phyloP scores from a whole-genome alignment of 495 filamentous ascomycete genomes.

The Friedmanniomyces simplex region DNA sequence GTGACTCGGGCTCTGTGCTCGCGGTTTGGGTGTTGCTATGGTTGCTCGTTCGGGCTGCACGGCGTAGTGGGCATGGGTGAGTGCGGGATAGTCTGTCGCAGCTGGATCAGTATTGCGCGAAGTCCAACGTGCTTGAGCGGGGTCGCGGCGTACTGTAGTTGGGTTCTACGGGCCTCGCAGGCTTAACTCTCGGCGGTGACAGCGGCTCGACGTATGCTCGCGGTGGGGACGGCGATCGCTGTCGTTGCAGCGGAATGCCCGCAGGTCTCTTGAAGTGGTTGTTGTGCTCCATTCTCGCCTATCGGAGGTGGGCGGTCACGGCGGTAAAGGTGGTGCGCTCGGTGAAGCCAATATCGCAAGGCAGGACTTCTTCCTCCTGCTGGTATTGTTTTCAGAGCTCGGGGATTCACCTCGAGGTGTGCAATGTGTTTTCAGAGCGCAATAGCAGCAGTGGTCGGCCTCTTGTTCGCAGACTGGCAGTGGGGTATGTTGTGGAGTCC shows the following conservation, averaged over 20 bases:
- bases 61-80: slow-evolving; percentile 4
- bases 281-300: slow-evolving; percentile 1
- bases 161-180: slow-evolving; percentile 12
- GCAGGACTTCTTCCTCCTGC: too few relatives aligned
- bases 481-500: too few relatives aligned
- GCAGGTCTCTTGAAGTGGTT: slow-evolving; percentile 10
- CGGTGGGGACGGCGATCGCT: slow-evolving; percentile 29
- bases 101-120: not conserved
- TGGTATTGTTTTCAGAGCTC: too few relatives aligned
- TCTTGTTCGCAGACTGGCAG: too few relatives aligned
- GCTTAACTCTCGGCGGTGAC: slow-evolving; percentile 19
- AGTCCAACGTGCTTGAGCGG: not conserved
- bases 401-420: too few relatives aligned
- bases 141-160: slow-evolving; percentile 4
- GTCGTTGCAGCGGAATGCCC: slow-evolving; percentile 5
- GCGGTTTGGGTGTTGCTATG: slow-evolving; percentile 1
- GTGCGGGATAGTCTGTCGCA: slow-evolving; percentile 14
- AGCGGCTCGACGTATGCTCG: slow-evolving; percentile 27
- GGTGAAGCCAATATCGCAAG: not conserved
- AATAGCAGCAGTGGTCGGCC: too few relatives aligned
- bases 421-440: too few relatives aligned
- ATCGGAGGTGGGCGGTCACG: not conserved
- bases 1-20: not conserved
- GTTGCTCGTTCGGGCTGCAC: not conserved
- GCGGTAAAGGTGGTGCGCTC: not conserved